These are phyloP conservation scores for Trypanosomatidae sp. DNA, from an alignment of 208 protist species.

Conservation along the genomic window DNA sequence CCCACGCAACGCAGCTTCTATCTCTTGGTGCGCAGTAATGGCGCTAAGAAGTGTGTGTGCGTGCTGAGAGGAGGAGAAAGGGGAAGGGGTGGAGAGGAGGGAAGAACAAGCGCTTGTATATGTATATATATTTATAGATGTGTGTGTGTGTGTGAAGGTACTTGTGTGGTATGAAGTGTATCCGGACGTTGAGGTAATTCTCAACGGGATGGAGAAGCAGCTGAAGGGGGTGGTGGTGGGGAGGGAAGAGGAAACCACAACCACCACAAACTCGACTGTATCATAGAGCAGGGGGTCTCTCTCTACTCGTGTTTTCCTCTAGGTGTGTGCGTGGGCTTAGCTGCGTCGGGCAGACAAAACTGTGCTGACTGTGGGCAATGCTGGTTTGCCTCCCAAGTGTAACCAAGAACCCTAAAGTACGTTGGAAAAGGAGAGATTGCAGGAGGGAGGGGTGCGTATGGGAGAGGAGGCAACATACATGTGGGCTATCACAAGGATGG, in stretches of 20 bases:
- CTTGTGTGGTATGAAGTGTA: not conserved
- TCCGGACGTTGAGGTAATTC: not conserved
- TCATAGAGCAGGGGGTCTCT: not conserved
- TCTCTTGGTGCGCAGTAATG: not conserved
- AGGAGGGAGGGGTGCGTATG: not conserved
- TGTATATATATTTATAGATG: slow-evolving; percentile 10
- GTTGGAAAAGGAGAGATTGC: not conserved
- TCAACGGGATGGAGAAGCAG: not conserved
- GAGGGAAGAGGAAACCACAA: not conserved
- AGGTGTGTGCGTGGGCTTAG: not conserved
- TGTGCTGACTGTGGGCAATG: not conserved
- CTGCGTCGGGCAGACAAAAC: not conserved
- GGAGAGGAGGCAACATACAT: no score
- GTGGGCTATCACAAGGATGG: not conserved
- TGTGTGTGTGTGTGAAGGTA: not conserved
- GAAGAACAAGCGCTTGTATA: not conserved
- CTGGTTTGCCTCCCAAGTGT: not conserved
- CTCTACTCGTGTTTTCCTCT: not conserved
- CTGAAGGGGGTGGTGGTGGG: not conserved
- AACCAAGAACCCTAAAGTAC: not conserved
- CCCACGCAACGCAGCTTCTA: not conserved
- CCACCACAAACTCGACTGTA: not conserved
- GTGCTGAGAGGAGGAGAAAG: not conserved
- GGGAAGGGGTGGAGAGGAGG: not conserved
- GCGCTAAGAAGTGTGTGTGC: not conserved